phyloP scores from a whole-genome alignment of 2,329 filamentous ascomycete species.

The Apiospora saccharicola region DNA sequence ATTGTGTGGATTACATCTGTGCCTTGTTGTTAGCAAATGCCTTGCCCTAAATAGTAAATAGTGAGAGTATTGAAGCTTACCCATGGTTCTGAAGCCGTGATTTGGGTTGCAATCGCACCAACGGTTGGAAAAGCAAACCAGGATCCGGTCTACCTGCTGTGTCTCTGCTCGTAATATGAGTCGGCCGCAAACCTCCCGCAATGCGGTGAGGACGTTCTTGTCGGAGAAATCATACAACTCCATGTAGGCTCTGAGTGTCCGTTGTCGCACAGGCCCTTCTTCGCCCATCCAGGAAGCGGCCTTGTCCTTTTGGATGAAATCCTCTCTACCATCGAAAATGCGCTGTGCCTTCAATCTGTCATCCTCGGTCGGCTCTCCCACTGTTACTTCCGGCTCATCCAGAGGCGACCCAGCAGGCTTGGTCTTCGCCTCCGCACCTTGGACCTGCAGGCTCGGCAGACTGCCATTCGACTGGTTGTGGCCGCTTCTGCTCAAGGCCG shows the following conservation, averaged over 20 bases:
- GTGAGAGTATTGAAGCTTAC: conserved; percentile 55
- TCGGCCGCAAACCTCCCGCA: conserved; percentile 82
- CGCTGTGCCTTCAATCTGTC: conserved; percentile 80
- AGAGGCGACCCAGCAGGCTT: conserved; percentile 51
- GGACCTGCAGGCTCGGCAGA: conserved; percentile 57
- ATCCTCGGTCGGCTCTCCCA: conserved; percentile 68
- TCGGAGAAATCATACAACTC: conserved; percentile 86
- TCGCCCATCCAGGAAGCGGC: conserved; percentile 92
- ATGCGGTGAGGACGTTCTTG: conserved; percentile 78
- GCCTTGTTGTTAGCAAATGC: conserved; percentile 40
- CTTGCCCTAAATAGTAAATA: no score
- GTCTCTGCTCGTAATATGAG: conserved; percentile 89
- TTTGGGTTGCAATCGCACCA: conserved; percentile 95
- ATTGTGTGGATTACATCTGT: conserved; percentile 95
- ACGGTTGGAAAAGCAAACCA: conserved; percentile 85
- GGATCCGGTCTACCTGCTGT: conserved; percentile 93
- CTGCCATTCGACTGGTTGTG: conserved; percentile 56
- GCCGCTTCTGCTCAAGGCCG: conserved; percentile 49
- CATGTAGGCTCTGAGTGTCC: conserved; percentile 81
- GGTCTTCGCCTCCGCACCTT: conserved; percentile 51
- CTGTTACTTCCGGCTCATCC: conserved; percentile 64
- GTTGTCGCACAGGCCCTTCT: conserved; percentile 64
- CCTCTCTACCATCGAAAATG: conserved; percentile 86
- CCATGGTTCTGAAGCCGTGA: conserved; percentile 89
- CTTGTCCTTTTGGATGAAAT: conserved; percentile 78